phyloP scores from a whole-genome alignment of 2,329 filamentous ascomycete genomes.

The Claviceps humidiphila region DNA sequence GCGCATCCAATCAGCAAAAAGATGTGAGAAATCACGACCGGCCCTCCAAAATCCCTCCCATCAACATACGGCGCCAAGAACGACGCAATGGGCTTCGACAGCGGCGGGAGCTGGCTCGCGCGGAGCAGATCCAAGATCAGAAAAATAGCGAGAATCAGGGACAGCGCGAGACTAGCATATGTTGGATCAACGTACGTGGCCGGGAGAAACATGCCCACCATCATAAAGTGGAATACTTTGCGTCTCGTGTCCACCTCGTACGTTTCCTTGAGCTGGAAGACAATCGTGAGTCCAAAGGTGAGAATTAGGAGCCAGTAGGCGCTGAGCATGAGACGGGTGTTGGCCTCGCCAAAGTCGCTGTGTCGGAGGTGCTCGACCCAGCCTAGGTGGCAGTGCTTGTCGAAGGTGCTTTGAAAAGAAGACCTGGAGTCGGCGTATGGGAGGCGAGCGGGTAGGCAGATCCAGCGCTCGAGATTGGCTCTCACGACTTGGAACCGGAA shows the following conservation, averaged over 20 bases:
- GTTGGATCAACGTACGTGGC: constrained; percentile 76
- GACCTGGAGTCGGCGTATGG: constrained; percentile 10
- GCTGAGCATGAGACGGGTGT: constrained; percentile 63
- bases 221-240: constrained; percentile 97
- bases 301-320: constrained; percentile 64
- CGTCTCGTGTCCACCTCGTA: constrained; percentile 91
- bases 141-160: constrained; percentile 69
- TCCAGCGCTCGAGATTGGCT: constrained; percentile 60
- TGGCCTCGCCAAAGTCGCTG: constrained; percentile 57
- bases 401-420: constrained; percentile 7
- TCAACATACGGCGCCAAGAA: constrained; percentile 94
- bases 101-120: constrained; percentile 79
- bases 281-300: constrained; percentile 54
- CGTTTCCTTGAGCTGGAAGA: constrained; percentile 59
- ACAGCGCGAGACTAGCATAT: constrained; percentile 69
- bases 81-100: constrained; percentile 70
- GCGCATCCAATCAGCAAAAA: constrained; percentile 92
- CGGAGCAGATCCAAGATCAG: constrained; percentile 79
- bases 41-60: constrained; percentile 80
- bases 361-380: constrained; percentile 55
- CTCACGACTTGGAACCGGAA: constrained; percentile 61
- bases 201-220: constrained; percentile 90
- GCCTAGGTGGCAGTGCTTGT: constrained; percentile 34
- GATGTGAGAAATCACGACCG: constrained; percentile 91
- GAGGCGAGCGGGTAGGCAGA: constrained; percentile 47